Evolutionary conservation across 768 basidiomycete genomes (phyloP).

Genomic region (Leucosporidium yakuticum): DNA sequence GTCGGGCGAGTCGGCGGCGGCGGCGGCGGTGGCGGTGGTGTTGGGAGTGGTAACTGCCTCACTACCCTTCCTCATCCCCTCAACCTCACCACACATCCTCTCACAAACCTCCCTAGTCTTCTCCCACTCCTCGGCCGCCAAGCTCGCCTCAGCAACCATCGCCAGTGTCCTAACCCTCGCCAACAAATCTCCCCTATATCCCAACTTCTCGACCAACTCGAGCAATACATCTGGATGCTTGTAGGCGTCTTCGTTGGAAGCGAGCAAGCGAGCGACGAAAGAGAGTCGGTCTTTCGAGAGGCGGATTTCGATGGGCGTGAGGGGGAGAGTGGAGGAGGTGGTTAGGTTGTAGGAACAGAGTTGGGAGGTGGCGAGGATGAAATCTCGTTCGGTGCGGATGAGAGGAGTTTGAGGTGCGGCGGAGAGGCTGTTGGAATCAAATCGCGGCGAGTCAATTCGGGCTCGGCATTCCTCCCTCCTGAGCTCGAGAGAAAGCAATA

Average conservation of each 20-base stretch:
- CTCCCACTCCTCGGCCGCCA: conserved; percentile 71
- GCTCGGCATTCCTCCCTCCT: no score
- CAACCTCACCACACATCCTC: conserved; percentile 56
- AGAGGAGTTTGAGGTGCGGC: conserved; percentile 62
- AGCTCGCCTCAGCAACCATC: conserved; percentile 84
- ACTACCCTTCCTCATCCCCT: conserved; percentile 14
- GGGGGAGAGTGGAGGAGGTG: conserved; percentile 65
- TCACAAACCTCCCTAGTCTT: conserved; percentile 66
- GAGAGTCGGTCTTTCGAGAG: conserved; percentile 81
- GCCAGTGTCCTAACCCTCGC: conserved; percentile 76
- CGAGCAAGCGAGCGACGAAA: conserved; percentile 78
- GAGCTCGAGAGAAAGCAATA: background rate
- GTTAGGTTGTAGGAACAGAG: conserved; percentile 81
- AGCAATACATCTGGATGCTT: conserved; percentile 87
- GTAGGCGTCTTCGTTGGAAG: conserved; percentile 77
- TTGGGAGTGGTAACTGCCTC: conserved; percentile 5
- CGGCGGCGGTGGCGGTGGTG: conserved; percentile 16
- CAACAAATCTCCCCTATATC: conserved; percentile 60
- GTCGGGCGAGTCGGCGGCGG: no score
- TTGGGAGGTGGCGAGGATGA: conserved; percentile 95
- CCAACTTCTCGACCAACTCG: conserved; percentile 82
- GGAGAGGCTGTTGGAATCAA: conserved; percentile 55
- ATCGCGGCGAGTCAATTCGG: conserved; percentile 12
- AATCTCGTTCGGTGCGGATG: conserved; percentile 68
- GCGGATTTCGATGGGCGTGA: conserved; percentile 88